Percentiles rank a stretch among this genome's conserved stretches.
These are phyloP conservation scores for Citrus unshiu DNA, from an alignment of 345 rosid genomes.

Conservation along the genomic window DNA sequence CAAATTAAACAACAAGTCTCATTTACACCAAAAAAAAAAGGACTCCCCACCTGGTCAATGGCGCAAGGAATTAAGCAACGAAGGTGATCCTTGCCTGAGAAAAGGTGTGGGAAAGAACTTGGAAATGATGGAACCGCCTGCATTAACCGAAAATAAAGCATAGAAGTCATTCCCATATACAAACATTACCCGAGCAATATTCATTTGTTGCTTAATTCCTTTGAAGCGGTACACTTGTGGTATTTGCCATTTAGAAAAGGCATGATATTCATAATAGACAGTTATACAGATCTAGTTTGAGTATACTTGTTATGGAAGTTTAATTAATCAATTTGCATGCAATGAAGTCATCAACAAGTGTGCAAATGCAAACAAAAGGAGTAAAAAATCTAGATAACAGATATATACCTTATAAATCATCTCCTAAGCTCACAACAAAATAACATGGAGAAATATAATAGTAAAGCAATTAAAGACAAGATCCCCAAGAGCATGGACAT, in stretches of 20 bases:
- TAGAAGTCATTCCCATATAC: neutral
- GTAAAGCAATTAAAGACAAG: neutral
- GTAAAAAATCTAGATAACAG: neutral
- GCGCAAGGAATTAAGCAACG: slow-evolving; percentile 97
- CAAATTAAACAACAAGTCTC: neutral
- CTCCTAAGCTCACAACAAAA: neutral
- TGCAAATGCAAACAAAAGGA: neutral
- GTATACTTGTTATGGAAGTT: neutral
- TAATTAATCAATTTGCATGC: neutral
- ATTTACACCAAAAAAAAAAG: neutral
- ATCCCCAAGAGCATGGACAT: neutral
- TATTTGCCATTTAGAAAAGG: neutral
- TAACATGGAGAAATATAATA: slow-evolving; percentile 1
- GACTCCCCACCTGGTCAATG: slow-evolving; percentile 72
- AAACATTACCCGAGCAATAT: neutral
- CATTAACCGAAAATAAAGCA: slow-evolving; percentile 8
- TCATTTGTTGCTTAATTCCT: neutral
- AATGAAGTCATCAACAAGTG: neutral
- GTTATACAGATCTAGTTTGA: neutral
- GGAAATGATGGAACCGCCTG: slow-evolving; percentile 98
- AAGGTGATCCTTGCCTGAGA: slow-evolving; percentile 63
- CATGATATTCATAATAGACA: neutral
- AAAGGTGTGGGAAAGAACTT: slow-evolving; percentile 85
- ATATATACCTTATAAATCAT: neutral
- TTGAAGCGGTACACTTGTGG: neutral